Conservation (phyloP, 2,329 filamentous ascomycete genomes). For the Colletotrichum australisinense region DNA sequence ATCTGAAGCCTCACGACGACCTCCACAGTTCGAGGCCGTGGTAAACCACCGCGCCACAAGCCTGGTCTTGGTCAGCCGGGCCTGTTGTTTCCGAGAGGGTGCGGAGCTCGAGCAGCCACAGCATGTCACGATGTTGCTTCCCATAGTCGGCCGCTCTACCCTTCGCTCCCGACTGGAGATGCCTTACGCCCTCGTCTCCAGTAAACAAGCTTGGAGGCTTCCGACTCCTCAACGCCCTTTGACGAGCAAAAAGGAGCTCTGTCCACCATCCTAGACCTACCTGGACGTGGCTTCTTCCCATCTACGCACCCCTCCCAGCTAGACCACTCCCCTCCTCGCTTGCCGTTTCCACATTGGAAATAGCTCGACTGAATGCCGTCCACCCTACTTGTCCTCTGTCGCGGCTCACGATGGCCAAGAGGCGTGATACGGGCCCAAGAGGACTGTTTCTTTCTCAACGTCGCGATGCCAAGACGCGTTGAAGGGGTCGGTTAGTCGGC, state of each 20-base stretch:
- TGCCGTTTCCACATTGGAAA: slow-evolving; percentile 21
- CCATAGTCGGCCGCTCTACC: background rate
- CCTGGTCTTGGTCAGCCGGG: background rate
- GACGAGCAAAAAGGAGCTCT: background rate
- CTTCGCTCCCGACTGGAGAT: background rate
- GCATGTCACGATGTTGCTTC: background rate
- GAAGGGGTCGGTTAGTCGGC: background rate
- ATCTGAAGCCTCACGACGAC: slow-evolving; percentile 13
- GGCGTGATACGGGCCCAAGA: slow-evolving; percentile 1
- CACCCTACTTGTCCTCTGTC: background rate
- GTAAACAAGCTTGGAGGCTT: slow-evolving; percentile 16
- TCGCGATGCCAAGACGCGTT: slow-evolving; percentile 10
- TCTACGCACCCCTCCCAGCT: background rate
- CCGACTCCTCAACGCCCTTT: background rate
- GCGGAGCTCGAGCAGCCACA: background rate
- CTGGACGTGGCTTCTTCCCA: slow-evolving; percentile 1
- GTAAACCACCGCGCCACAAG: slow-evolving; percentile 32
- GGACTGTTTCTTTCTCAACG: slow-evolving; percentile 29
- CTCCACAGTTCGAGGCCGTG: background rate
- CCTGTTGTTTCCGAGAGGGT: background rate
- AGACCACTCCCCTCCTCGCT: slow-evolving; percentile 11
- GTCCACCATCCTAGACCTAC: background rate
- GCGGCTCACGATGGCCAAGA: background rate
- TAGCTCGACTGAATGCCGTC: slow-evolving; percentile 14
- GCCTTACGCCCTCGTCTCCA: background rate